phyloP scores from a whole-genome alignment of 2,329 filamentous ascomycete species.

The Parastagonospora avenae region DNA sequence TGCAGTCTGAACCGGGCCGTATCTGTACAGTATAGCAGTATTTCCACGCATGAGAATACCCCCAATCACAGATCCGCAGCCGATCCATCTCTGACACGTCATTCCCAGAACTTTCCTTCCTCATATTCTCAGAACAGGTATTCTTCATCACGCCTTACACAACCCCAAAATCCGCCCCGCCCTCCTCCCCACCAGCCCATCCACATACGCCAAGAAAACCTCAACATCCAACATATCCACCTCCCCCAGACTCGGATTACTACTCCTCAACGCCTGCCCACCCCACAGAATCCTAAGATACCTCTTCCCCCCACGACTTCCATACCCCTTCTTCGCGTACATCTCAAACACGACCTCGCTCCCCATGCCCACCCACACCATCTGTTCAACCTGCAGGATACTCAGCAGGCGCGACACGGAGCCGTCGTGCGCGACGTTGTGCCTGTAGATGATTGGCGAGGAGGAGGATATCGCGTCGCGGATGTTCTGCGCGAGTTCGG shows the following conservation, averaged over 20 bases:
- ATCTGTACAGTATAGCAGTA: no score
- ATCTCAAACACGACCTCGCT: constrained; percentile 79
- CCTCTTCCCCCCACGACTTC: constrained; percentile 19
- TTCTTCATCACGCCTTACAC: constrained; percentile 31
- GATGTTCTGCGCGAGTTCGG: constrained; percentile 71
- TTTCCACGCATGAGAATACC: no score
- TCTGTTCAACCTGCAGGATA: constrained; percentile 72
- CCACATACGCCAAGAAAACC: constrained; percentile 70
- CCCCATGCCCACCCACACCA: constrained; percentile 88
- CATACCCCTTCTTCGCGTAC: constrained; percentile 44
- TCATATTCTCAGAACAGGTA: neutral
- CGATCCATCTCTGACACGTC: no score
- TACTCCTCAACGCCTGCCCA: constrained; percentile 69
- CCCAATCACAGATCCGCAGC: no score
- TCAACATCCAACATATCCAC: constrained; percentile 74
- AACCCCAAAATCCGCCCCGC: constrained; percentile 50
- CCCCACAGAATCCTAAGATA: constrained; percentile 74
- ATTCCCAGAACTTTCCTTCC: no score
- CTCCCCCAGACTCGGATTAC: constrained; percentile 68
- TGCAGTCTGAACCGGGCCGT: no score
- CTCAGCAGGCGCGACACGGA: constrained; percentile 70
- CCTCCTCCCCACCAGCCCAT: constrained; percentile 67
- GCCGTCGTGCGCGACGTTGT: constrained; percentile 84
- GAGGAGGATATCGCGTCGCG: constrained; percentile 48
- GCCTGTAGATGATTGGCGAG: constrained; percentile 61